Percentiles rank a stretch among this genome's conserved stretches.
These are phyloP conservation scores for Paraurostyla sp. DNA, from an alignment of 73 alveolate species.

Conservation along the genomic window DNA sequence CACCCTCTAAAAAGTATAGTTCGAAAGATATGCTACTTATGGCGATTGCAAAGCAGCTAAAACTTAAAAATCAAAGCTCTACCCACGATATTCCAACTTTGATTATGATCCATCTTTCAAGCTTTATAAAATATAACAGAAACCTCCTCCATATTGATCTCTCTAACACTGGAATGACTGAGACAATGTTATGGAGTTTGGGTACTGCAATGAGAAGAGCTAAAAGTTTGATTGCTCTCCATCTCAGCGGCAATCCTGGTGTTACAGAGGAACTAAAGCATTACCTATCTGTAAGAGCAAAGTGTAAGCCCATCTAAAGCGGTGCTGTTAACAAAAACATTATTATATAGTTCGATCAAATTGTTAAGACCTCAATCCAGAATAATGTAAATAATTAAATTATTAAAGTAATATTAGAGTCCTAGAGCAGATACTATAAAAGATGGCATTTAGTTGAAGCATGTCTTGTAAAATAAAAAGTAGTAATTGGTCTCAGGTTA, in stretches of 20 bases:
- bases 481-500: background rate
- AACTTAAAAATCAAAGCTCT: background rate
- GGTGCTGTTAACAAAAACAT: background rate
- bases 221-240: conserved; percentile 25
- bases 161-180: conserved; percentile 50
- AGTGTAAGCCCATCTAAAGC: conserved; percentile 9
- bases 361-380: background rate
- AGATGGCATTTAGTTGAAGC: conserved; percentile 48
- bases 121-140: conserved; percentile 52
- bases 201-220: conserved; percentile 61
- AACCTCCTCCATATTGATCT: conserved; percentile 51
- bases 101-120: background rate
- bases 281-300: background rate
- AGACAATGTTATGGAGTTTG: conserved; percentile 1
- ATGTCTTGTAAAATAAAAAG: conserved; percentile 15
- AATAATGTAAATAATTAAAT: background rate
- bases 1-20: background rate
- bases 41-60: background rate
- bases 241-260: conserved; percentile 66
- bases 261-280: conserved; percentile 2
- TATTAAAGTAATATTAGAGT: conserved; percentile 1
- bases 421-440: background rate
- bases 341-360: background rate
- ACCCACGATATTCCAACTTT: background rate
- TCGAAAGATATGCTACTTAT: background rate